These are phyloP conservation scores for Casuarina equisetifolia DNA, from an alignment of 306 rosid species.

Conservation along the genomic window DNA sequence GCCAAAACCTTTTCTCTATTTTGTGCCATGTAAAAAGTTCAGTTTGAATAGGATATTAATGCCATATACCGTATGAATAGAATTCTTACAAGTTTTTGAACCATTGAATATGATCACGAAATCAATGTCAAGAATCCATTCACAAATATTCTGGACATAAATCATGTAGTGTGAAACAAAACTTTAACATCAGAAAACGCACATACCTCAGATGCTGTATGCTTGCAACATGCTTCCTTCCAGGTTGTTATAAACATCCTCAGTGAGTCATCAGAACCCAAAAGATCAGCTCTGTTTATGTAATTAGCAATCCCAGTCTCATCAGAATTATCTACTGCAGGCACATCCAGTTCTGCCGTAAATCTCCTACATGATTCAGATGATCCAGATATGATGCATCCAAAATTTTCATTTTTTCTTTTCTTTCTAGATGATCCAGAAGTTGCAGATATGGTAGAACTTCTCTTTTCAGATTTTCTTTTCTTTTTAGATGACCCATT, in stretches of 20 bases:
- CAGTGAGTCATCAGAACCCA: conserved; percentile 44
- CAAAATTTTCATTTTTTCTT: conserved; percentile 26
- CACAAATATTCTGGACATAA: not conserved
- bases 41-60: not conserved
- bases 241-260: conserved; percentile 68
- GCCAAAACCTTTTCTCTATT: too few relatives aligned
- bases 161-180: not conserved
- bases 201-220: conserved; percentile 56
- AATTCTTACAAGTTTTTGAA: not conserved
- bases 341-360: conserved; percentile 21
- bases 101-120: not conserved
- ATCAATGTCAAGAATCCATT: not conserved
- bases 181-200: not conserved
- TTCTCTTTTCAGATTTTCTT: conserved; percentile 35
- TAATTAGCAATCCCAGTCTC: conserved; percentile 16
- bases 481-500: conserved; percentile 41
- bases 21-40: too few relatives aligned
- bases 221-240: conserved; percentile 70
- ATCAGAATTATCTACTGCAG: conserved; percentile 16
- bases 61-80: not conserved
- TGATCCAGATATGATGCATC: conserved; percentile 13
- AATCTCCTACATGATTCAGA: conserved; percentile 22
- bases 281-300: conserved; percentile 30
- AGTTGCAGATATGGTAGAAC: conserved; percentile 27
- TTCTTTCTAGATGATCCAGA: conserved; percentile 34